Evolutionary conservation across 495 filamentous ascomycete species (phyloP).

Genomic region (Friedmanniomyces simplex): DNA sequence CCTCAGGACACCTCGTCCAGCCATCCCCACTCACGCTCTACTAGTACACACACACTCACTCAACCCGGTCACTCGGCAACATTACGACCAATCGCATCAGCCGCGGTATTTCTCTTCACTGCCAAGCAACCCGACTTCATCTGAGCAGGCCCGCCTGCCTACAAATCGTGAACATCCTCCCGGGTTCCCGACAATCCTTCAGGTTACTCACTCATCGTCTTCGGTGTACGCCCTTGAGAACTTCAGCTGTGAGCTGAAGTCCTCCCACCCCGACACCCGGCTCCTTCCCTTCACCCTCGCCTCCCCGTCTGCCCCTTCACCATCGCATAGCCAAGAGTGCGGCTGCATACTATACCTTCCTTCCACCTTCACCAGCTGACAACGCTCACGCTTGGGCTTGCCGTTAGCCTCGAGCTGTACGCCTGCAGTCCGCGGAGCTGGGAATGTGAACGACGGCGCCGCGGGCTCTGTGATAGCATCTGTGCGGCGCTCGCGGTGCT

Average conservation of each 20-base stretch:
- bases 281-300: constrained; percentile 7
- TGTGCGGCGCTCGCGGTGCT: constrained; percentile 30
- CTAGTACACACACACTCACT: no score
- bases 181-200: no score
- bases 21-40: no score
- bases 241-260: constrained; percentile 20
- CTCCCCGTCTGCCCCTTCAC: constrained; percentile 1
- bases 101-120: no score
- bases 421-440: not conserved
- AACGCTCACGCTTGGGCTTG: constrained; percentile 12
- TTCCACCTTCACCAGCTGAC: constrained; percentile 17
- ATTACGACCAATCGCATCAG: no score
- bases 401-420: not conserved
- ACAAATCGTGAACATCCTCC: no score
- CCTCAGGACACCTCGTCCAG: no score
- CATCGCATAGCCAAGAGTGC: constrained; percentile 16
- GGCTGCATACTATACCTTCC: constrained; percentile 23
- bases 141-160: no score
- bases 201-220: constrained; percentile 18
- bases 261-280: constrained; percentile 18
- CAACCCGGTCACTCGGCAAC: no score
- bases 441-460: not conserved
- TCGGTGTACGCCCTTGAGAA: constrained; percentile 22
- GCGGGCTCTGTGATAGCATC: constrained; percentile 9
- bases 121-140: no score